Conservation (phyloP, 164 flowering plant genomes). For the Malania oleifera region DNA sequence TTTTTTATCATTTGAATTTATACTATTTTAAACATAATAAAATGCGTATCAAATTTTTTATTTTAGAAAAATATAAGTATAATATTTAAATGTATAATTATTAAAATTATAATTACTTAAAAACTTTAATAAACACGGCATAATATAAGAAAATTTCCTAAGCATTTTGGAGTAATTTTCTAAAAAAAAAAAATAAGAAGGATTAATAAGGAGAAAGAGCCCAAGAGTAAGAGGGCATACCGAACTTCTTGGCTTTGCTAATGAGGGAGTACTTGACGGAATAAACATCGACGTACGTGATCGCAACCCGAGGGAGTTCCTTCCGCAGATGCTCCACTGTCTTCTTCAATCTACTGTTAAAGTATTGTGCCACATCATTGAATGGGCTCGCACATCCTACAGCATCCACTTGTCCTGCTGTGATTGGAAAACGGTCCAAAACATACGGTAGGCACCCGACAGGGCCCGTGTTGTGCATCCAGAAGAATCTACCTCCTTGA, state of each 20-base stretch:
- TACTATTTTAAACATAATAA: too few species aligned
- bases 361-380: constrained; percentile 33
- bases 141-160: too few species aligned
- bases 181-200: too few species aligned
- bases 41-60: too few species aligned
- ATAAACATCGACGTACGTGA: constrained; percentile 47
- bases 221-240: too few species aligned
- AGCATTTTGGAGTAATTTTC: too few species aligned
- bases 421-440: constrained; percentile 15
- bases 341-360: constrained; percentile 28
- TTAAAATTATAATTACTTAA: too few species aligned
- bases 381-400: constrained; percentile 31
- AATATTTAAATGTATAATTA: too few species aligned
- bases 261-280: constrained; percentile 28
- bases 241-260: constrained; percentile 19
- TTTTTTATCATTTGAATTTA: too few species aligned
- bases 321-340: constrained; percentile 22
- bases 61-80: too few species aligned
- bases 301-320: constrained; percentile 25
- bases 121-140: too few species aligned
- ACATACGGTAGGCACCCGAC: constrained; percentile 42
- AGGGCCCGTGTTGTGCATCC: constrained; percentile 58
- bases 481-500: constrained; percentile 38
- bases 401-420: constrained; percentile 16
- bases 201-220: too few species aligned